These are phyloP conservation scores for Corchorus olitorius DNA, from an alignment of 345 rosid genomes.

Conservation along the genomic window DNA sequence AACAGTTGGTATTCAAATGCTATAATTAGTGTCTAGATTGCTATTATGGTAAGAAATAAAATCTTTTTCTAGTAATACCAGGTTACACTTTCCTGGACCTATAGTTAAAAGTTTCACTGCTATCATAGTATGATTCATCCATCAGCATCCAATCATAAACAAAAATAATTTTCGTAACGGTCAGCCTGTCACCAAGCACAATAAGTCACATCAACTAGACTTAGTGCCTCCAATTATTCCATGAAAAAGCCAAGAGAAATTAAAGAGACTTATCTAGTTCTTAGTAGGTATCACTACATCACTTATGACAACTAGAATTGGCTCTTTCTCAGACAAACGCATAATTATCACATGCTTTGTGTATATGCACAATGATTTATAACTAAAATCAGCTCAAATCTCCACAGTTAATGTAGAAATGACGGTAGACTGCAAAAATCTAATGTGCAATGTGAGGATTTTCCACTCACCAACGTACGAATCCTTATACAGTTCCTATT, in stretches of 20 bases:
- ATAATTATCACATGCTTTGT: neutral
- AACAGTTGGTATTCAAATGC: neutral
- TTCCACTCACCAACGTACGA: neutral
- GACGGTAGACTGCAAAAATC: neutral
- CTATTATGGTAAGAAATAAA: neutral
- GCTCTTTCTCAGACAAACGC: neutral
- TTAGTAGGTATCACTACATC: neutral
- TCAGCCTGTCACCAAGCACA: slow-evolving; percentile 32
- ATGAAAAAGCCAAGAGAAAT: neutral
- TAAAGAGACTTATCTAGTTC: neutral
- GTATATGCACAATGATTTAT: neutral
- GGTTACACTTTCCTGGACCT: neutral
- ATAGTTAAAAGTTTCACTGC: neutral
- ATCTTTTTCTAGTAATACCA: neutral
- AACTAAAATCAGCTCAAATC: neutral
- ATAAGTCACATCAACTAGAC: slow-evolving; percentile 24
- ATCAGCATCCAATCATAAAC: neutral
- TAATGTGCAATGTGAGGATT: neutral
- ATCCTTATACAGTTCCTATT: neutral
- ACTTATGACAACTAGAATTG: neutral
- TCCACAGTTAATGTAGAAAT: neutral
- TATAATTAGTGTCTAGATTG: neutral
- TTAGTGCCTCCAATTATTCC: neutral
- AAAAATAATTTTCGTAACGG: slow-evolving; percentile 18
- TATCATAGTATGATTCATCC: neutral